Conservation (phyloP, 108 stramenopile species). For the Skeletonema potamos region DNA sequence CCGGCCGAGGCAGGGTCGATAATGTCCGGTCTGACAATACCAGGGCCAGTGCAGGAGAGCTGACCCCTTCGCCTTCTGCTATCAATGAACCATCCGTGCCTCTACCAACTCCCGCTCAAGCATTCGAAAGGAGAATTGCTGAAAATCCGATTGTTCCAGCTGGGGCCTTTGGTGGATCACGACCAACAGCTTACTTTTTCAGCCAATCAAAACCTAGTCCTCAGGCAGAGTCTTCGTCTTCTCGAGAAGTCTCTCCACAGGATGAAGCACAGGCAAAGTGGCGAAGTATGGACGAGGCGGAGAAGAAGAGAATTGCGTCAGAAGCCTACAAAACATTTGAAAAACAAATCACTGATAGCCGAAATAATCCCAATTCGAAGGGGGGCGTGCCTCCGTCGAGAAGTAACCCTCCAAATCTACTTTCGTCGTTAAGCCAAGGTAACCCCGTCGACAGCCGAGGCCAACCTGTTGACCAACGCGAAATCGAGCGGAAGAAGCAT, state of each 20-base stretch:
- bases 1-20: slow-evolving; percentile 12
- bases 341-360: slow-evolving; percentile 27
- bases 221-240: not conserved
- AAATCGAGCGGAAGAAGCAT: slow-evolving; percentile 35
- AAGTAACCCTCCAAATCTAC: not conserved
- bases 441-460: not conserved
- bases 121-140: slow-evolving; percentile 26
- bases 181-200: slow-evolving; percentile 45
- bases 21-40: slow-evolving; percentile 4
- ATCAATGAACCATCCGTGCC: slow-evolving; percentile 12
- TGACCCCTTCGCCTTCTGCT: slow-evolving; percentile 24
- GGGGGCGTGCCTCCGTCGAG: not conserved
- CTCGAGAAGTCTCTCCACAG: slow-evolving; percentile 9
- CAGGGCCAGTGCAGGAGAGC: not conserved
- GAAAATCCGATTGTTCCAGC: slow-evolving; percentile 33
- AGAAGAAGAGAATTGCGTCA: slow-evolving; percentile 48
- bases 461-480: slow-evolving; percentile 8
- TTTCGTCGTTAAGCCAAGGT: not conserved
- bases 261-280: slow-evolving; percentile 44
- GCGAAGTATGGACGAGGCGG: slow-evolving; percentile 35
- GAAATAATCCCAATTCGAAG: slow-evolving; percentile 10
- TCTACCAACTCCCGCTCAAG: slow-evolving; percentile 27
- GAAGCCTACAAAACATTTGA: slow-evolving; percentile 48
- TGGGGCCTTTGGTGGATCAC: slow-evolving; percentile 45
- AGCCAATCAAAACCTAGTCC: slow-evolving; percentile 9